Percentiles rank a stretch among this genome's conserved stretches.
These are phyloP conservation scores for Tetrapisispora nanseiensis DNA, from an alignment of 805 yeast species.

Conservation along the genomic window DNA sequence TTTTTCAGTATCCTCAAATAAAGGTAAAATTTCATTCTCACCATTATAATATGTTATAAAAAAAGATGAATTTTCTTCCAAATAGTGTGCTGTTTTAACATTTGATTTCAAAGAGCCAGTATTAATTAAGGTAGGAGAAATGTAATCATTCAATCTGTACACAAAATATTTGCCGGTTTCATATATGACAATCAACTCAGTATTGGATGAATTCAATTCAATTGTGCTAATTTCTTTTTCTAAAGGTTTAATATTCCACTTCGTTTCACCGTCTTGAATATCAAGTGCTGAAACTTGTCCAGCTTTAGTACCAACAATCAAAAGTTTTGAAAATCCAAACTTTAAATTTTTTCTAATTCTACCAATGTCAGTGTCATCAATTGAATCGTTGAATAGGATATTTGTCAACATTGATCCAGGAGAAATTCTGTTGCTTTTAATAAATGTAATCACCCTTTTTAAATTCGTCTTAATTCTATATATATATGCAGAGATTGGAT, in stretches of 20 bases:
- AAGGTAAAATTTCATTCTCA: conserved; percentile 6
- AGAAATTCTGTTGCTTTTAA: conserved; percentile 12
- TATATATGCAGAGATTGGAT: conserved; percentile 19
- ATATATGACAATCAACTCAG: conserved; percentile 19
- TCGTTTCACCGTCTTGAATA: conserved; percentile 30
- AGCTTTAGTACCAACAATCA: conserved; percentile 33
- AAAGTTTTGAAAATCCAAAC: conserved; percentile 39
- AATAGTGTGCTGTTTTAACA: conserved; percentile 1
- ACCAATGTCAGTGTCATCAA: conserved; percentile 10
- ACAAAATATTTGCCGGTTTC: conserved; percentile 23
- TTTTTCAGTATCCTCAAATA: conserved; percentile 3
- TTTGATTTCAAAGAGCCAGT: neutral
- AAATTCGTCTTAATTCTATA: conserved; percentile 20
- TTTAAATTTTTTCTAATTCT: conserved; percentile 15
- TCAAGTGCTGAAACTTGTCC: conserved; percentile 38
- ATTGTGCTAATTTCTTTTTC: conserved; percentile 14
- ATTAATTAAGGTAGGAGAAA: conserved; percentile 4
- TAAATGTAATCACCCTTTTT: conserved; percentile 12
- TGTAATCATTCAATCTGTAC: conserved; percentile 4
- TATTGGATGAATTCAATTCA: conserved; percentile 12
- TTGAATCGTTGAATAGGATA: conserved; percentile 8
- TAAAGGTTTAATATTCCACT: conserved; percentile 33
- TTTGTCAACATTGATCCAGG: conserved; percentile 17
- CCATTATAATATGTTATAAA: conserved; percentile 13
- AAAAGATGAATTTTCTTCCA: conserved; percentile 7